These are phyloP conservation scores for Pyrenochaeta sp. DNA, from an alignment of 2,329 filamentous ascomycete species.

Conservation along the genomic window DNA sequence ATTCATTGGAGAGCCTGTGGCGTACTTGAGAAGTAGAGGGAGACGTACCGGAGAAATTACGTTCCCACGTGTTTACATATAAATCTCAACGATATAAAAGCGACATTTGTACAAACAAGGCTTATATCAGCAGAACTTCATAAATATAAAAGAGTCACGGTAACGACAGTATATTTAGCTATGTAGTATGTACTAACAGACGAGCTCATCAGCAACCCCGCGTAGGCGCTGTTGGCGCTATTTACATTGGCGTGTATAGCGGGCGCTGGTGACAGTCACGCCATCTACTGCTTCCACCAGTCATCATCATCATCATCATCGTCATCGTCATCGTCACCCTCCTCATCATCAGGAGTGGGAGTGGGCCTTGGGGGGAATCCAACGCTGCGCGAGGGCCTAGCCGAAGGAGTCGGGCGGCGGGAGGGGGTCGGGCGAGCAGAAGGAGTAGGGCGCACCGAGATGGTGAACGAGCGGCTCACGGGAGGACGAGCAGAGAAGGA, in stretches of 20 bases:
- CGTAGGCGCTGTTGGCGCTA: background rate
- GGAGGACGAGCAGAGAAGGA: conserved; percentile 1
- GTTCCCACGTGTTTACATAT: no score
- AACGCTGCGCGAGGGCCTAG: background rate
- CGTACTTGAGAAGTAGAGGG: no score
- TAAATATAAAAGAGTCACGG: background rate
- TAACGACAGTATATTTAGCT: conserved; percentile 6
- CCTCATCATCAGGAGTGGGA: conserved; percentile 14
- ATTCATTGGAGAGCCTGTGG: no score
- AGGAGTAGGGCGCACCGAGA: conserved; percentile 19
- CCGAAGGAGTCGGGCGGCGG: background rate
- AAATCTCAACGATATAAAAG: no score
- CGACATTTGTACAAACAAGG: no score
- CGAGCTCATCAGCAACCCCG: background rate
- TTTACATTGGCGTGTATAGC: background rate
- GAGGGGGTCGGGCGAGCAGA: conserved; percentile 6
- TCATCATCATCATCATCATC: background rate
- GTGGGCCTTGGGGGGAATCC: conserved; percentile 13
- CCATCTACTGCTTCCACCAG: background rate
- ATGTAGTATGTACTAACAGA: background rate
- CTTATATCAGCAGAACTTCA: no score
- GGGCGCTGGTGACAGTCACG: background rate
- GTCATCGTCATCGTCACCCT: conserved; percentile 14
- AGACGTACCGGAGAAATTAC: no score
- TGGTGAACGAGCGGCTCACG: conserved; percentile 13